These are phyloP conservation scores for Monosporascus ibericus DNA, from an alignment of 2,329 filamentous ascomycete species.

Conservation along the genomic window DNA sequence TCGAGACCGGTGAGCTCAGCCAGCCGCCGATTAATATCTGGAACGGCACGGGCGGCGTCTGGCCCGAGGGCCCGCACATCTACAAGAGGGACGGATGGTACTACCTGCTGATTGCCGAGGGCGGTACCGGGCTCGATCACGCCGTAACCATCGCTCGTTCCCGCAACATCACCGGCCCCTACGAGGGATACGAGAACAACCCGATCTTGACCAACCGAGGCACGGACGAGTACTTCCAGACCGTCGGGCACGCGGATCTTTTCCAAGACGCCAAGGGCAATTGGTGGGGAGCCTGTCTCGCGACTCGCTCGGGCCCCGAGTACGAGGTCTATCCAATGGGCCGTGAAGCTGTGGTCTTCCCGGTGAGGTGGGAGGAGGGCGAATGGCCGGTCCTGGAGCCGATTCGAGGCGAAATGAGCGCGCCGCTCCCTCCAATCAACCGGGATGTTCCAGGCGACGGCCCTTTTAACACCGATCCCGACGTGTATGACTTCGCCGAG, in stretches of 20 bases:
- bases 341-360: slow-evolving; percentile 39
- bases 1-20: slow-evolving; percentile 28
- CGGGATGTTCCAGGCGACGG: slow-evolving; percentile 28
- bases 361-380: slow-evolving; percentile 40
- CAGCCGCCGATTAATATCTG: slow-evolving; percentile 29
- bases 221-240: slow-evolving; percentile 34
- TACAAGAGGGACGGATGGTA: slow-evolving; percentile 38
- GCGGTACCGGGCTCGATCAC: slow-evolving; percentile 37
- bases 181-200: slow-evolving; percentile 33
- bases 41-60: slow-evolving; percentile 36
- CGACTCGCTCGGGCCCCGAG: slow-evolving; percentile 36
- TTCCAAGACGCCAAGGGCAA: slow-evolving; percentile 38
- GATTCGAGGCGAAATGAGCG: slow-evolving; percentile 38
- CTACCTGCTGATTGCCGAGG: slow-evolving; percentile 45
- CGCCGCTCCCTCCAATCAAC: slow-evolving; percentile 30
- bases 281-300: slow-evolving; percentile 47
- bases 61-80: slow-evolving; percentile 41
- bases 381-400: slow-evolving; percentile 41
- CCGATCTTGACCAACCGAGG: slow-evolving; percentile 37
- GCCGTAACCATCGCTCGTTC: slow-evolving; percentile 38
- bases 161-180: slow-evolving; percentile 34
- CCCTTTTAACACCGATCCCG: slow-evolving; percentile 17
- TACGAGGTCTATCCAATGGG: slow-evolving; percentile 46
- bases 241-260: slow-evolving; percentile 38
- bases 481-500: slow-evolving; percentile 13